phyloP scores from a whole-genome alignment of 2,329 filamentous ascomycete genomes.

The Dissoconium aciculare region DNA sequence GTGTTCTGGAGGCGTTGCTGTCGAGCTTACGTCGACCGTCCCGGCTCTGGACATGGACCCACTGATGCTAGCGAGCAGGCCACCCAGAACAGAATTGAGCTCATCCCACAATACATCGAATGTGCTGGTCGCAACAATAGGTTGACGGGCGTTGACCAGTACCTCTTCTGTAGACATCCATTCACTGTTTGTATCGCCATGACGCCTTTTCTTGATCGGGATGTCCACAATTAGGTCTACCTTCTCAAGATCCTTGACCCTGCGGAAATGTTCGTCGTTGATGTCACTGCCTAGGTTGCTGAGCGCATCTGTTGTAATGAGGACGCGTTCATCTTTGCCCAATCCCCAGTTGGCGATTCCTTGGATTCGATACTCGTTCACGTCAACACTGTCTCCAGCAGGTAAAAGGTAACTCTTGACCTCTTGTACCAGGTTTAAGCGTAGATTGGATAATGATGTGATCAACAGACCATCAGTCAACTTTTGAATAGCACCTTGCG shows the following conservation, averaged over 20 bases:
- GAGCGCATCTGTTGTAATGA: slow-evolving; percentile 56
- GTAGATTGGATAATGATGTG: slow-evolving; percentile 45
- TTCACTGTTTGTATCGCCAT: neutral
- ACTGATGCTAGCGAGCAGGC: slow-evolving; percentile 14
- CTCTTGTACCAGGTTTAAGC: slow-evolving; percentile 54
- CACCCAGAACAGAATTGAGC: slow-evolving; percentile 37
- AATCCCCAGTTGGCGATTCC: slow-evolving; percentile 68
- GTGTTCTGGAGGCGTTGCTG: neutral
- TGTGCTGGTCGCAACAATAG: slow-evolving; percentile 15
- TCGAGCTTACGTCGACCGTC: neutral
- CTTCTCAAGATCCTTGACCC: slow-evolving; percentile 55
- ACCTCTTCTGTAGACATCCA: neutral
- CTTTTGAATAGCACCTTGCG: slow-evolving; percentile 37
- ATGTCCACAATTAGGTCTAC: slow-evolving; percentile 58
- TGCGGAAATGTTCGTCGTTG: slow-evolving; percentile 69
- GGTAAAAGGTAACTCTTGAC: slow-evolving; percentile 27
- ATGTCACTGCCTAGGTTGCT: slow-evolving; percentile 53
- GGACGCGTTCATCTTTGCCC: slow-evolving; percentile 76
- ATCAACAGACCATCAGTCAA: slow-evolving; percentile 45
- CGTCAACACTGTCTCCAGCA: slow-evolving; percentile 23
- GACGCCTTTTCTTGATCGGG: slow-evolving; percentile 3
- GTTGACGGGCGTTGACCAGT: neutral
- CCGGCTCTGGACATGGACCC: too few species aligned
- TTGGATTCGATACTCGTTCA: slow-evolving; percentile 52
- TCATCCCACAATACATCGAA: slow-evolving; percentile 36